Percentiles rank a stretch among this genome's conserved stretches.
Conservation (phyloP, 2,329 filamentous ascomycete species). For the Xylaria hypoxylon region DNA sequence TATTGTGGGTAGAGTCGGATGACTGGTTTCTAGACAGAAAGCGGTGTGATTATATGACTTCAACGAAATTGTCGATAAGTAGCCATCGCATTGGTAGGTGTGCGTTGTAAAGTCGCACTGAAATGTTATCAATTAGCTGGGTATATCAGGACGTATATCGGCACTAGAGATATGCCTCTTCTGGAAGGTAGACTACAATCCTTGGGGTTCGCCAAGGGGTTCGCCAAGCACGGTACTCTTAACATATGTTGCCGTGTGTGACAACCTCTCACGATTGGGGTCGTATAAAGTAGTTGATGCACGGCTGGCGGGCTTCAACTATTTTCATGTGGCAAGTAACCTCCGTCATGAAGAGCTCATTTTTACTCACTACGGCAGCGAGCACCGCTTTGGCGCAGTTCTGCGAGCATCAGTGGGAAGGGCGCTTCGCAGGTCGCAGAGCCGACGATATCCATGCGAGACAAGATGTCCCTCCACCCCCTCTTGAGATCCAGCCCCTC, state of each 20-base stretch:
- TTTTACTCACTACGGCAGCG: conserved; percentile 31
- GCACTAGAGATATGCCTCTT: conserved; percentile 26
- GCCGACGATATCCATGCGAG: conserved; percentile 40
- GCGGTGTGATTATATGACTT: too few relatives aligned
- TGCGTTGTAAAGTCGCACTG: conserved; percentile 11
- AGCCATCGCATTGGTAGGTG: neutral
- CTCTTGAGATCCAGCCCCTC: conserved; percentile 49
- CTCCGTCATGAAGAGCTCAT: conserved; percentile 36
- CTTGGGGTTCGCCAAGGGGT: conserved; percentile 34
- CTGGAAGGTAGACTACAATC: conserved; percentile 24
- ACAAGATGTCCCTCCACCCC: conserved; percentile 43
- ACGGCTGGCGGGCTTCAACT: neutral
- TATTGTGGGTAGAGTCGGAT: too few relatives aligned
- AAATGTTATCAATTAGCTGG: conserved; percentile 15
- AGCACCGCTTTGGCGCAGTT: conserved; percentile 40
- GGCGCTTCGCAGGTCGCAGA: conserved; percentile 44
- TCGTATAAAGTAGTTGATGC: conserved; percentile 10
- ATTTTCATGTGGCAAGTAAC: neutral
- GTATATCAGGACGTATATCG: conserved; percentile 12
- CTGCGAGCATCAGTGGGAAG: conserved; percentile 51
- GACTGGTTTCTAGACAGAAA: too few relatives aligned
- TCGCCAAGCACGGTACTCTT: conserved; percentile 20
- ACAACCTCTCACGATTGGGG: neutral
- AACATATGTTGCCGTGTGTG: neutral
- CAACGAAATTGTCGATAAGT: neutral